phyloP scores from a whole-genome alignment of 345 rosid genomes.

The Corymbia maculata region DNA sequence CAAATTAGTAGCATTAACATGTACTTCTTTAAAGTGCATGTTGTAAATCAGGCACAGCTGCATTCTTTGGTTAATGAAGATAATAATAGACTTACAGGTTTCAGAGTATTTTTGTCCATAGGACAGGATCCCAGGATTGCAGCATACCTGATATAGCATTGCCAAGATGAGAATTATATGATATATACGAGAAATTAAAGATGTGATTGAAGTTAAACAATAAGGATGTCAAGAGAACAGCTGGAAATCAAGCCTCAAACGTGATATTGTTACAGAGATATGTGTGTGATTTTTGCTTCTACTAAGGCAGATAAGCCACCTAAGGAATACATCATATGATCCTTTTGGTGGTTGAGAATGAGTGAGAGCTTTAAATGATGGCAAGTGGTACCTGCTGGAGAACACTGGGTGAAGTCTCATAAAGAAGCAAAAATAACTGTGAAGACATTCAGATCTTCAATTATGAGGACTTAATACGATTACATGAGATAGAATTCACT shows the following conservation, averaged over 20 bases:
- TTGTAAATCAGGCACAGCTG: neutral
- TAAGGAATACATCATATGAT: neutral
- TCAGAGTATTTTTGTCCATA: conserved; percentile 30
- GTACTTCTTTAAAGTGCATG: neutral
- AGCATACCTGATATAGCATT: conserved; percentile 48
- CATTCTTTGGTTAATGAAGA: neutral
- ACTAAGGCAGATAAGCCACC: neutral
- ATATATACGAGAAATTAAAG: neutral
- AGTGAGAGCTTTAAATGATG: neutral
- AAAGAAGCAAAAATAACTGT: neutral
- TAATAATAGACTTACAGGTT: conserved; percentile 34
- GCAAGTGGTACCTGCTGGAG: neutral
- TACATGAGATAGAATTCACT: neutral
- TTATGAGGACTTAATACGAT: neutral
- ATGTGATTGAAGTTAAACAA: neutral
- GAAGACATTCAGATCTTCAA: neutral
- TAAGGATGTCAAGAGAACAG: neutral
- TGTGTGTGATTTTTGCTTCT: neutral
- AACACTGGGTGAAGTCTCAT: neutral
- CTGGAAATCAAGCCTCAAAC: neutral
- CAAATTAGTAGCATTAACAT: neutral
- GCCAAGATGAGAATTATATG: neutral
- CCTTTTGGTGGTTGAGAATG: neutral
- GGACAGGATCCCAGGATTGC: conserved; percentile 77
- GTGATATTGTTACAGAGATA: neutral